Evolutionary conservation across 208 protist genomes (phyloP).

Genomic region (Borovskyia barvae): DNA sequence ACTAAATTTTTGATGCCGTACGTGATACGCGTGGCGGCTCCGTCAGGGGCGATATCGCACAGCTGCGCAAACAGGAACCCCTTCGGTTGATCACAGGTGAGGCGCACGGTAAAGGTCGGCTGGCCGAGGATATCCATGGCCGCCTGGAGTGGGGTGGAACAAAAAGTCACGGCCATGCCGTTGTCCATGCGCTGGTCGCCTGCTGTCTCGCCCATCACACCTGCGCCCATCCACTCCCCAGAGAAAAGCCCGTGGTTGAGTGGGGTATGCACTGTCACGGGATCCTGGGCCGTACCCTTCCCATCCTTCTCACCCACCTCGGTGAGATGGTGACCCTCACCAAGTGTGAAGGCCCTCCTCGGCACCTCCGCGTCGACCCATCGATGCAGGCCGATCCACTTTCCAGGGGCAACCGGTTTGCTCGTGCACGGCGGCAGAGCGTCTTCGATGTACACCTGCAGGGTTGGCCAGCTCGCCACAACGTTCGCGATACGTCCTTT

Average conservation of each 20-base stretch:
- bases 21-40: constrained; percentile 50
- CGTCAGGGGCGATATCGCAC: constrained; percentile 51
- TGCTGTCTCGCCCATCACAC: constrained; percentile 50
- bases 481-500: constrained; percentile 34
- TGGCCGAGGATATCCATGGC: constrained; percentile 42
- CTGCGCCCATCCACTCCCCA: constrained; percentile 66
- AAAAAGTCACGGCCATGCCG: constrained; percentile 54
- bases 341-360: constrained; percentile 18
- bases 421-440: constrained; percentile 34
- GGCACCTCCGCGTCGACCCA: constrained; percentile 38
- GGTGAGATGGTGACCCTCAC: constrained; percentile 1
- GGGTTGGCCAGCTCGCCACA: constrained; percentile 28
- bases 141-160: constrained; percentile 26
- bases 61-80: constrained; percentile 64
- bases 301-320: constrained; percentile 2
- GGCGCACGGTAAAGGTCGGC: constrained; percentile 36
- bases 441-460: constrained; percentile 64
- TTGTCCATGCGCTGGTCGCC: constrained; percentile 70
- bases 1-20: constrained; percentile 61
- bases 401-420: constrained; percentile 38
- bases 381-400: constrained; percentile 37
- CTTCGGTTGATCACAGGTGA: constrained; percentile 55
- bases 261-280: constrained; percentile 48
- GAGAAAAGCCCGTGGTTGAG: constrained; percentile 58
- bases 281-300: neutral